Base-by-base conservation (phyloP, 371 early-diverging fungal genomes). In the Coemansia sp. region DNA sequence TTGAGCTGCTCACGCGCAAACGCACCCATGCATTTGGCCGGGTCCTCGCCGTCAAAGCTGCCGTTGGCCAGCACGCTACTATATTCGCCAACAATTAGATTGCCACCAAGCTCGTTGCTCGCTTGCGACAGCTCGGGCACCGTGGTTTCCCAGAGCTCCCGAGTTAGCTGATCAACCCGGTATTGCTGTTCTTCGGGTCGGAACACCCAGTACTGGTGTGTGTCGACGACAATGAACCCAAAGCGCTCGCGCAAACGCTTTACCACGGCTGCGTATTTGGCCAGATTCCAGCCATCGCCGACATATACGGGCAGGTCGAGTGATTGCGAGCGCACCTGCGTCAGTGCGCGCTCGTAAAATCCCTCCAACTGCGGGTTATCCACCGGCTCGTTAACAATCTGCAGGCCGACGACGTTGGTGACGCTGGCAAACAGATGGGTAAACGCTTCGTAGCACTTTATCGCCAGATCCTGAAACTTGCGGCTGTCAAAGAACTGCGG, bases 71-170 rank as follows among this genome's bases (percentile, higher is more conserved):
- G 40, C 14, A 59, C 51, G 13, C 48, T 48, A 34, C 59, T 50
- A 30, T 59, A 59, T 35, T 59, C 59, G 26, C 59, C 59, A 50
- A 59, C 50, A 40, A 59, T 32, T n/a, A 59, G 13, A 32, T 59
- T 59, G 4, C 59, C 59, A 26, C 14, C 30, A 5, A 20, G 43
- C 20, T 59, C 59, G 41, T 4, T 30, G 38, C 59, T 59, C 11
- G 39, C 39, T 8, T 40, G 49, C 30, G 30, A 14, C 4, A 59
- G 59, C 41, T 49, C 50, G 7, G 59, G 59, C 16, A 48, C 26
- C 4, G 9, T 40, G 0, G 16, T 31, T 47, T 50, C 51, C 41
- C 41, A 50, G 4, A 59, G 59, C 51, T 59, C 50, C 38, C n/a
- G 38, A 3, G 40, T 50, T 14, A 59, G 20, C 5, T 20, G 26